Conservation (phyloP, 306 rosid species). For the Trifolium subterraneum region DNA sequence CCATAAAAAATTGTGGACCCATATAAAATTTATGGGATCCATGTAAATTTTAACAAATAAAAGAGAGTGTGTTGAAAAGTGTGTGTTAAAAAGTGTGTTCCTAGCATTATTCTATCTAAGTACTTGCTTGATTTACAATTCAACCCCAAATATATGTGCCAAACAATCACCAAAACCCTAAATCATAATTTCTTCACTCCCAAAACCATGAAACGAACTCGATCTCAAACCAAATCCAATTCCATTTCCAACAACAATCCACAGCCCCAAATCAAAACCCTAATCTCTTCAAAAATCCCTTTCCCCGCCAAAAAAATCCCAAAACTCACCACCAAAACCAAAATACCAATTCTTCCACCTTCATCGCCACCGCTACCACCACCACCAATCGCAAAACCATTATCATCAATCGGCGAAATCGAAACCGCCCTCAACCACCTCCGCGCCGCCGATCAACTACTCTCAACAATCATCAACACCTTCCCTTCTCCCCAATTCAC, state of each 20-base stretch:
- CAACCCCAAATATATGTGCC: no score
- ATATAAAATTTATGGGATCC: no score
- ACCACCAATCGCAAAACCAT: slow-evolving; percentile 38
- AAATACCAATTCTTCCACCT: background rate
- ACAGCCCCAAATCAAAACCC: slow-evolving; percentile 9
- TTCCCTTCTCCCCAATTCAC: slow-evolving; percentile 46
- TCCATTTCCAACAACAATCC: background rate
- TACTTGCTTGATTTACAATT: no score
- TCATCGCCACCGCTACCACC: slow-evolving; percentile 7
- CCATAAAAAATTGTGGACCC: no score
- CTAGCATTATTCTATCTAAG: no score
- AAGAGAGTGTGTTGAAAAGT: no score
- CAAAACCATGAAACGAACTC: slow-evolving; percentile 45
- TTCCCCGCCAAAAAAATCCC: slow-evolving; percentile 64
- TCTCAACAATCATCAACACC: slow-evolving; percentile 55
- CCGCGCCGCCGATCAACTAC: slow-evolving; percentile 59
- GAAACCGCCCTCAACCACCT: slow-evolving; percentile 62
- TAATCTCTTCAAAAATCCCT: slow-evolving; percentile 53
- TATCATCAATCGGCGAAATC: slow-evolving; percentile 52
- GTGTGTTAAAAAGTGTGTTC: no score
- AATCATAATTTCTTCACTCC: background rate
- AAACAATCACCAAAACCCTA: no score
- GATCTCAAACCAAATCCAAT: slow-evolving; percentile 40
- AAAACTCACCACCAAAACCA: slow-evolving; percentile 25
- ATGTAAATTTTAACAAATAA: no score